These are phyloP conservation scores for Cystobasidium slooffiae DNA, from an alignment of 1,284 basidiomycete genomes.

Conservation along the genomic window DNA sequence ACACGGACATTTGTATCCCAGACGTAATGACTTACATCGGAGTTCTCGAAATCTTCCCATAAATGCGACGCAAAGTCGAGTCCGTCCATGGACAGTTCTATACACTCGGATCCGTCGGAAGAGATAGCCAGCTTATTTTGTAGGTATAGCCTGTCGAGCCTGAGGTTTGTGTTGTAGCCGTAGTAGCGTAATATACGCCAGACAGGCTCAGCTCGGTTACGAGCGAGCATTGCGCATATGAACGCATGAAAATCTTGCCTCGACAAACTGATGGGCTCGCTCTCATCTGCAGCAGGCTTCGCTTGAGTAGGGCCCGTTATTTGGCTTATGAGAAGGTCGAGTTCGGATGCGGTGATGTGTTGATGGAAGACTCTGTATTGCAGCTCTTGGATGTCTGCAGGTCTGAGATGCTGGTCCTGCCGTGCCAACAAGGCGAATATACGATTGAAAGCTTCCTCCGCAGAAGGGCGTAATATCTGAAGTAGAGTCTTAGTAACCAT, in stretches of 20 bases:
- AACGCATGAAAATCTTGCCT: conserved; percentile 13
- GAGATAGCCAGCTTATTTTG: conserved; percentile 2
- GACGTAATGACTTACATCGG: no score
- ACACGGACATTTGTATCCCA: no score
- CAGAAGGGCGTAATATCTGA: neutral
- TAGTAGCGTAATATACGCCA: conserved; percentile 34
- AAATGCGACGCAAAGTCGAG: neutral
- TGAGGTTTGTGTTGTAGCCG: conserved; percentile 15
- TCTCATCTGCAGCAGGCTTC: neutral
- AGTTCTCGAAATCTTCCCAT: conserved; percentile 1
- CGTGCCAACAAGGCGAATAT: conserved; percentile 18
- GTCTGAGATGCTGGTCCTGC: neutral
- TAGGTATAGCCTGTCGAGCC: neutral
- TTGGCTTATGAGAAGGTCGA: neutral
- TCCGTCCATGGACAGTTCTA: conserved; percentile 16
- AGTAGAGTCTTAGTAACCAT: neutral
- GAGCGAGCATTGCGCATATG: conserved; percentile 12
- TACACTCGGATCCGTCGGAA: conserved; percentile 8
- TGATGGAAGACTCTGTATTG: conserved; percentile 24
- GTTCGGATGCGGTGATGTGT: conserved; percentile 2
- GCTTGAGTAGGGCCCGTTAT: neutral
- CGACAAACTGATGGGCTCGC: neutral
- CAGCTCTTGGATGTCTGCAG: conserved; percentile 17
- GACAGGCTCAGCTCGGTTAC: conserved; percentile 21
- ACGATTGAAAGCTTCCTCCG: conserved; percentile 19